Conservation (phyloP, 2,329 filamentous ascomycete species). For the Elsinoe ampelina region DNA sequence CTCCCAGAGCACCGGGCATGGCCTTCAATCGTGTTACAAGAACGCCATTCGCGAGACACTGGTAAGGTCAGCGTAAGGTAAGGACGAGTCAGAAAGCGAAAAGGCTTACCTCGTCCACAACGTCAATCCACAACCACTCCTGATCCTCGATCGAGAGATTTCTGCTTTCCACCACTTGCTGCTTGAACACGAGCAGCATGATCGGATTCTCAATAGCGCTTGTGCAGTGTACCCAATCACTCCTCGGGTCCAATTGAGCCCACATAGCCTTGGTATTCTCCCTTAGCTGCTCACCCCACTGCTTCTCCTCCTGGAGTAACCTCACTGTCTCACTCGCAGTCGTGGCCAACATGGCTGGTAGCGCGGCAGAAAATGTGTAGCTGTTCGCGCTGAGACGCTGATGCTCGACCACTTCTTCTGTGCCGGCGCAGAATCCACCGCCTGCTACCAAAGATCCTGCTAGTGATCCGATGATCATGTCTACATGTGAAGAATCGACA, state of each 20-base stretch:
- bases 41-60: slow-evolving; percentile 80
- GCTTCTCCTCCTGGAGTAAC: slow-evolving; percentile 76
- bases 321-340: slow-evolving; percentile 86
- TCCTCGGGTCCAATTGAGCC: slow-evolving; percentile 79
- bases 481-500: slow-evolving; percentile 82
- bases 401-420: slow-evolving; percentile 85
- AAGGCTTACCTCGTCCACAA: slow-evolving; percentile 79
- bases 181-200: slow-evolving; percentile 73
- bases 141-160: slow-evolving; percentile 65
- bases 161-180: slow-evolving; percentile 65
- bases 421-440: slow-evolving; percentile 90
- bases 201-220: slow-evolving; percentile 79
- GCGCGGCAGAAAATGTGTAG: slow-evolving; percentile 90
- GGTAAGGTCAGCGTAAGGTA: slow-evolving; percentile 13
- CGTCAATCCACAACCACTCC: slow-evolving; percentile 75
- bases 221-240: slow-evolving; percentile 81
- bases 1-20: slow-evolving; percentile 51
- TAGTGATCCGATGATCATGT: slow-evolving; percentile 94
- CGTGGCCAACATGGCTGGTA: slow-evolving; percentile 90
- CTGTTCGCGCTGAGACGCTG: slow-evolving; percentile 87
- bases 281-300: slow-evolving; percentile 66
- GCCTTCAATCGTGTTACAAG: slow-evolving; percentile 80
- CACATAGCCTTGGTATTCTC: slow-evolving; percentile 83
- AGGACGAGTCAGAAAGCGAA: background rate
- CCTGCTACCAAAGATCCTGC: slow-evolving; percentile 83